Evolutionary conservation across 2,329 filamentous ascomycete genomes (phyloP).

Genomic region (Apiospora marii): DNA sequence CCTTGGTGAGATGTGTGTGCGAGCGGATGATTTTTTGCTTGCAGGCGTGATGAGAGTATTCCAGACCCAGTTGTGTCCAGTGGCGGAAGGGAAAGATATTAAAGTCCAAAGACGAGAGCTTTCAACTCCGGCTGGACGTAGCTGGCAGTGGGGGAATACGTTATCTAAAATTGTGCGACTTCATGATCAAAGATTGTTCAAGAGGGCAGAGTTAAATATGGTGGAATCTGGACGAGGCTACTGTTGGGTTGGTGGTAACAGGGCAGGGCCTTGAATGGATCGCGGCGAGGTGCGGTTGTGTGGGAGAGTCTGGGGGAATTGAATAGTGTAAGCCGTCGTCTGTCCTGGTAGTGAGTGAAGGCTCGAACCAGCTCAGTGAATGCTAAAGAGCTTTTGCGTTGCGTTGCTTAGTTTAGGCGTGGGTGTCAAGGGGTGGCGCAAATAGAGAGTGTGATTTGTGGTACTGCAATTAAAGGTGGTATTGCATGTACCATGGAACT

Average conservation of each 20-base stretch:
- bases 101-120: conserved; percentile 19
- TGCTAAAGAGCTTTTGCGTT: conserved; percentile 1
- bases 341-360: neutral
- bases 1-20: conserved; percentile 29
- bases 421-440: conserved; percentile 13
- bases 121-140: conserved; percentile 40
- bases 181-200: conserved; percentile 41
- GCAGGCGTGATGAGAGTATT: neutral
- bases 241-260: conserved; percentile 10
- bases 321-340: neutral
- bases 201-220: conserved; percentile 20
- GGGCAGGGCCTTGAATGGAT: neutral
- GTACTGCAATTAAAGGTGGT: conserved; percentile 12
- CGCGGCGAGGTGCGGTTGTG: conserved; percentile 17
- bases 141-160: conserved; percentile 38
- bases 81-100: conserved; percentile 21
- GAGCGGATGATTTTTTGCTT: conserved; percentile 11
- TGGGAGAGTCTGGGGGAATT: conserved; percentile 1
- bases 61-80: conserved; percentile 4
- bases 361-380: conserved; percentile 13
- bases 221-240: conserved; percentile 16
- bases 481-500: conserved; percentile 15
- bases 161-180: conserved; percentile 43
- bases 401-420: conserved; percentile 14
- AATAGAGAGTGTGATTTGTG: conserved; percentile 4